phyloP scores from a whole-genome alignment of 2,329 filamentous ascomycete species.

The Trichoderma sp. region DNA sequence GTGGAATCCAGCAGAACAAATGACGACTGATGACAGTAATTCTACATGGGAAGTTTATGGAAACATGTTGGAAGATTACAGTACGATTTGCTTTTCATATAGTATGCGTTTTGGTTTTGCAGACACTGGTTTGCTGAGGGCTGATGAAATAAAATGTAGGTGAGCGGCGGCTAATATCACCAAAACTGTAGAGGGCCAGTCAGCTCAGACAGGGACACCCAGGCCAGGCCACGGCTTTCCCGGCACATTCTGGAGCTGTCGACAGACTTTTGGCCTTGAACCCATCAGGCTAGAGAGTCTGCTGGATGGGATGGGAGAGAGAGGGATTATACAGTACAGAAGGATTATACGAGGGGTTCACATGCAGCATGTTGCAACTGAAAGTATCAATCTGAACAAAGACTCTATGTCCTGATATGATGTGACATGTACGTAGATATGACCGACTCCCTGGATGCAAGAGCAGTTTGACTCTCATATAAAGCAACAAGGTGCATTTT shows the following conservation, averaged over 20 bases:
- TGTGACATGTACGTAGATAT: neutral
- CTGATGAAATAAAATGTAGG: neutral
- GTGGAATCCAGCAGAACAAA: neutral
- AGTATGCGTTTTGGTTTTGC: neutral
- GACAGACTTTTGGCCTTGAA: neutral
- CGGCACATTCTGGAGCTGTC: slow-evolving; percentile 3
- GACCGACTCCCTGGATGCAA: neutral
- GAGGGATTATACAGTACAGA: neutral
- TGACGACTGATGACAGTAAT: neutral
- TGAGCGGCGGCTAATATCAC: neutral
- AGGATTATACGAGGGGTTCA: neutral
- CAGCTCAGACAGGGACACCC: neutral
- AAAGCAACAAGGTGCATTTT: neutral
- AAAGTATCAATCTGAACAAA: neutral
- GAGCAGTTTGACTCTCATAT: neutral
- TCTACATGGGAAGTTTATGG: neutral
- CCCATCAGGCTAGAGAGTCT: neutral
- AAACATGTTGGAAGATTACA: neutral
- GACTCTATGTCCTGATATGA: neutral
- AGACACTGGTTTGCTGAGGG: neutral
- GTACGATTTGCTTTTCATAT: neutral
- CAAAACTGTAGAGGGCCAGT: neutral
- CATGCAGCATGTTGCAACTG: neutral
- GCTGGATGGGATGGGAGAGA: neutral
- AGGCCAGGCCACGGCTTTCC: neutral